These are phyloP conservation scores for Crataegus laevigata DNA, from an alignment of 306 rosid genomes.

Conservation along the genomic window DNA sequence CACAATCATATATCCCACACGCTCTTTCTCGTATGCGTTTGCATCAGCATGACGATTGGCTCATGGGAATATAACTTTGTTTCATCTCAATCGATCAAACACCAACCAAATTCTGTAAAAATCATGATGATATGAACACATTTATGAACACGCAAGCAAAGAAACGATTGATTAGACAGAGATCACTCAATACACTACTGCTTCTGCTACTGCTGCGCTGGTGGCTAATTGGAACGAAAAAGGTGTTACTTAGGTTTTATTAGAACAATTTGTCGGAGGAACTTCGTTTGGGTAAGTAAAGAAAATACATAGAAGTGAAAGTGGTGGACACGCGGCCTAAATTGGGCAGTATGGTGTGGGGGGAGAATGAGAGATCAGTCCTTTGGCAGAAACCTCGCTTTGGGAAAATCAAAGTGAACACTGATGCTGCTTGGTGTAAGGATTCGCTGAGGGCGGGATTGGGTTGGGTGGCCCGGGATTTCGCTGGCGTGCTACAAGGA, in stretches of 20 bases:
- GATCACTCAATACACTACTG: not conserved
- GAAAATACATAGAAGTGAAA: slow-evolving; percentile 18
- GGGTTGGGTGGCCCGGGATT: too few species aligned
- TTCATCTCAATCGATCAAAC: not conserved
- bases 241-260: slow-evolving; percentile 24
- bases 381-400: too few species aligned
- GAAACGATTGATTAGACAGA: slow-evolving; percentile 13
- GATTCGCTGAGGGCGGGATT: too few species aligned
- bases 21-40: not conserved
- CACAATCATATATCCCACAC: not conserved
- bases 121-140: slow-evolving; percentile 9
- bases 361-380: too few species aligned
- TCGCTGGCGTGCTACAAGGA: too few species aligned
- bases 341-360: too few species aligned
- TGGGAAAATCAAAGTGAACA: too few species aligned
- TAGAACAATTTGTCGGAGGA: slow-evolving; percentile 19
- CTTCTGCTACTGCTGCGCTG: not conserved
- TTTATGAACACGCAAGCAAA: slow-evolving; percentile 22
- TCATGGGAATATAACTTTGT: slow-evolving; percentile 1
- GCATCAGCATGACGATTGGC: slow-evolving; percentile 46
- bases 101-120: not conserved
- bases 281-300: slow-evolving; percentile 18
- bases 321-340: too few species aligned
- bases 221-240: slow-evolving; percentile 23
- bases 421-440: too few species aligned